Evolutionary conservation across 306 rosid genomes (phyloP), one percentile per base, ranked within the genome.

Genomic region (Lathyrus oleraceus): DNA sequence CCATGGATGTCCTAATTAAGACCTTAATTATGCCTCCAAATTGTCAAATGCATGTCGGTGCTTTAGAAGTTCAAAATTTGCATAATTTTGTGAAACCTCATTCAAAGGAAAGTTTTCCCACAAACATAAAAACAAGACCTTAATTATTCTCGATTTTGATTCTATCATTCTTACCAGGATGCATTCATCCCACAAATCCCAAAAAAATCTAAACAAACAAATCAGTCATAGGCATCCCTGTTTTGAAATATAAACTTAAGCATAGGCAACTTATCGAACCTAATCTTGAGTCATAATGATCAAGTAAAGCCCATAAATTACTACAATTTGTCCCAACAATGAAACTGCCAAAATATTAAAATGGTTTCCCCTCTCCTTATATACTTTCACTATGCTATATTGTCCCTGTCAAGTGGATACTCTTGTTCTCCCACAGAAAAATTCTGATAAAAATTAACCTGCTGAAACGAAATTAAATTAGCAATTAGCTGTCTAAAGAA

Each of bases 401-500:
- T 65, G 42, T 70, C 43, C 39, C 57, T 15, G 38, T 51, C 47
- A 66, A 65, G 20, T 8, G 65, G 60, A 61, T 53, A 47, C 17
- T 48, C 61, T 25, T 14, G 25, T 62, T 11, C 61, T 39, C 74
- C 48, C 25, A 61, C 69, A 61, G 47, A 8, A 71, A 30, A 44
- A 3, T 43, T 61, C 57, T 7, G 27, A 67, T 25, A 48, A 60
- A 23, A 71, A 47, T 47, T 32, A n/a, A 45, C 10, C 4, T 8
- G 39, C 60, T 67, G 23, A 17, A 23, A 14, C 13, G 27, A 0
- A 38, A 23, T 23, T 49, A 49, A 21, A 64, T 64, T 65, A 78
- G 72, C 63, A 42, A 51, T 43, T 51, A 48, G 5, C 36, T 61
- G 28, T 10, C 35, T 42, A 56, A 53, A 65, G 51, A 71, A 61